Percentiles rank a stretch among this genome's conserved stretches.
Evolutionary conservation across 2,329 filamentous ascomycete species (phyloP).

Genomic region (Fusarium sp.): DNA sequence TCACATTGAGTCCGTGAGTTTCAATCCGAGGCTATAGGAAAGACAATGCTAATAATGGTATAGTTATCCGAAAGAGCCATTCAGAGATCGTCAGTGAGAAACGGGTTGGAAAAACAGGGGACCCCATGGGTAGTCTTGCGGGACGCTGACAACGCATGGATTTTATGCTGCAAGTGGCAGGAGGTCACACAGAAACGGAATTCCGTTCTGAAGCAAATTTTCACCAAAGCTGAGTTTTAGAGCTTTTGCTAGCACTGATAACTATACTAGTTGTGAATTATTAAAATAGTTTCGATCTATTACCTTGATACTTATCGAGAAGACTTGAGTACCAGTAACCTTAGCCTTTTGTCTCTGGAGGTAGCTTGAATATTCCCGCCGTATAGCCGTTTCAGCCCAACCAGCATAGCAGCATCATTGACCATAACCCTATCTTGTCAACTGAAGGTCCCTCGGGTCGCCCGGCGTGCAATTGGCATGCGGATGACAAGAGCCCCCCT

Average conservation of each 20-base stretch:
- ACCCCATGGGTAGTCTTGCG: background rate
- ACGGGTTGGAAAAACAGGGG: background rate
- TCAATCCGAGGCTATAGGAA: background rate
- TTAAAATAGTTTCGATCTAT: no score
- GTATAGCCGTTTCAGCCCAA: background rate
- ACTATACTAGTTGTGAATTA: no score
- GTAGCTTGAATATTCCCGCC: background rate
- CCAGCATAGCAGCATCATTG: background rate
- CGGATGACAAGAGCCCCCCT: no score
- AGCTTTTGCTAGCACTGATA: no score
- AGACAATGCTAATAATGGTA: background rate
- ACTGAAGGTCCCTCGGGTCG: background rate
- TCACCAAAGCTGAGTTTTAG: rapidly evolving
- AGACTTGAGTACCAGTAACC: no score
- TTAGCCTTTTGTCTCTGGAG: no score
- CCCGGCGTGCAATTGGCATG: background rate
- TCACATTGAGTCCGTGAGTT: background rate
- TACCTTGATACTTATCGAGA: no score
- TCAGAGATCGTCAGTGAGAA: background rate
- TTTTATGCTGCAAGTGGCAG: background rate
- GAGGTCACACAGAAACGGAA: background rate
- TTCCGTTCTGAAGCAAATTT: background rate
- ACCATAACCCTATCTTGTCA: background rate
- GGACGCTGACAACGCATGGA: background rate
- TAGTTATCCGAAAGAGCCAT: background rate